phyloP scores from a whole-genome alignment of 257 asterid genomes.

The Scutellaria barbata region DNA sequence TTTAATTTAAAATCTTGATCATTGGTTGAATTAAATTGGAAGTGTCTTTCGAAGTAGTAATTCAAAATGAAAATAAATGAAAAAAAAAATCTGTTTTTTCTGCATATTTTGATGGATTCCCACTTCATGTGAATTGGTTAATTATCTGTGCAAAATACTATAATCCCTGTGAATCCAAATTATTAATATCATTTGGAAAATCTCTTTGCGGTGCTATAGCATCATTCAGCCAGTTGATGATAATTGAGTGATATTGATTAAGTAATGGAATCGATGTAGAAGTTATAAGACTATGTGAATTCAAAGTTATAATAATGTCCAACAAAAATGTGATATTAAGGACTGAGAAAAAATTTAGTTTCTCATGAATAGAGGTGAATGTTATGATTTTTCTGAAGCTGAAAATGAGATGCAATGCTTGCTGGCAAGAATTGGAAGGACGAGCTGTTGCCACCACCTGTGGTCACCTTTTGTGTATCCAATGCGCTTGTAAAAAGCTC shows the following conservation, averaged over 20 bases:
- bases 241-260: background rate
- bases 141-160: background rate
- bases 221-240: background rate
- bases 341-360: slow-evolving; percentile 13
- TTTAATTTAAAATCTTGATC: background rate
- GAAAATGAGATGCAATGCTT: slow-evolving; percentile 89
- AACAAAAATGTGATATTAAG: slow-evolving; percentile 24
- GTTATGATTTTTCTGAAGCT: slow-evolving; percentile 33
- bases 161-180: background rate
- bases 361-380: slow-evolving; percentile 21
- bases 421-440: slow-evolving; percentile 97
- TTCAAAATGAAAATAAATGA: slow-evolving; percentile 3
- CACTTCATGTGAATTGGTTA: background rate
- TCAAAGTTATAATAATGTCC: slow-evolving; percentile 2
- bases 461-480: slow-evolving; percentile 93
- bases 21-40: slow-evolving; percentile 12
- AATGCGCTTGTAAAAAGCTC: slow-evolving; percentile 23
- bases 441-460: slow-evolving; percentile 86
- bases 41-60: background rate
- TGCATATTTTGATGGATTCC: background rate
- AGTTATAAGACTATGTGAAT: background rate
- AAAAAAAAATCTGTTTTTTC: background rate
- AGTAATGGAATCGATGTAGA: background rate
- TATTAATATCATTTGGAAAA: background rate
- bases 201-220: background rate